phyloP scores from a whole-genome alignment of 805 yeast species.

The Lachancea sp. region DNA sequence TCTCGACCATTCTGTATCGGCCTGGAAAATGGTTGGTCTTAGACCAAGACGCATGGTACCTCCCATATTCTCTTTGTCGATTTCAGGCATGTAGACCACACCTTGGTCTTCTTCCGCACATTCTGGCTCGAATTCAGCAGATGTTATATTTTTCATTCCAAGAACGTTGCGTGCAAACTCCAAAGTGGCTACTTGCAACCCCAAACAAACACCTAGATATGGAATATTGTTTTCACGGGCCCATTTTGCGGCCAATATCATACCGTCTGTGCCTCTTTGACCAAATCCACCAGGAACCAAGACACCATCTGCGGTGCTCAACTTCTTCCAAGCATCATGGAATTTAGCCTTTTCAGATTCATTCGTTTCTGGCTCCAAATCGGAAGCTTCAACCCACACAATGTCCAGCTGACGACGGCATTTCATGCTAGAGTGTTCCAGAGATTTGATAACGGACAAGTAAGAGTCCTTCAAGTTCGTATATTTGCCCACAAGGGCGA shows the following conservation, averaged over 20 bases:
- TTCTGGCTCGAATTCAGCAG: slow-evolving; percentile 74
- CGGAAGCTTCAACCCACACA: slow-evolving; percentile 93
- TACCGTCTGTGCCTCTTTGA: slow-evolving; percentile 94
- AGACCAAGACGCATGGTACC: slow-evolving; percentile 99
- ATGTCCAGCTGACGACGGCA: slow-evolving; percentile 79
- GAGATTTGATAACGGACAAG: slow-evolving; percentile 86
- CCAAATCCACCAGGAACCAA: slow-evolving; percentile 99
- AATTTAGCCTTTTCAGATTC: slow-evolving; percentile 61
- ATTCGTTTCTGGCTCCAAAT: slow-evolving; percentile 71
- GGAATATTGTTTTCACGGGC: slow-evolving; percentile 96
- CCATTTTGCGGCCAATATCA: slow-evolving; percentile 94
- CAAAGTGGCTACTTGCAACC: slow-evolving; percentile 94
- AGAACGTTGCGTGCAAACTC: slow-evolving; percentile 82
- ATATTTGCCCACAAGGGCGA: slow-evolving; percentile 96
- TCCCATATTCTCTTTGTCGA: slow-evolving; percentile 90
- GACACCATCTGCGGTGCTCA: slow-evolving; percentile 93
- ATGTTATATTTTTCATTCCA: slow-evolving; percentile 61
- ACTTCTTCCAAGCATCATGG: slow-evolving; percentile 92
- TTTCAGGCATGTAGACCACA: slow-evolving; percentile 97
- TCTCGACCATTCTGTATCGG: slow-evolving; percentile 56
- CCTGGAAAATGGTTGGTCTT: slow-evolving; percentile 79
- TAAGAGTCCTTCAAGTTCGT: slow-evolving; percentile 93
- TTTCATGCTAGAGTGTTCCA: slow-evolving; percentile 92
- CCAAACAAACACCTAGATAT: slow-evolving; percentile 93
- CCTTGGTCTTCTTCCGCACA: slow-evolving; percentile 54